These are phyloP conservation scores for Kazachstania kunashirensis DNA, from an alignment of 805 yeast genomes.

Conservation along the genomic window DNA sequence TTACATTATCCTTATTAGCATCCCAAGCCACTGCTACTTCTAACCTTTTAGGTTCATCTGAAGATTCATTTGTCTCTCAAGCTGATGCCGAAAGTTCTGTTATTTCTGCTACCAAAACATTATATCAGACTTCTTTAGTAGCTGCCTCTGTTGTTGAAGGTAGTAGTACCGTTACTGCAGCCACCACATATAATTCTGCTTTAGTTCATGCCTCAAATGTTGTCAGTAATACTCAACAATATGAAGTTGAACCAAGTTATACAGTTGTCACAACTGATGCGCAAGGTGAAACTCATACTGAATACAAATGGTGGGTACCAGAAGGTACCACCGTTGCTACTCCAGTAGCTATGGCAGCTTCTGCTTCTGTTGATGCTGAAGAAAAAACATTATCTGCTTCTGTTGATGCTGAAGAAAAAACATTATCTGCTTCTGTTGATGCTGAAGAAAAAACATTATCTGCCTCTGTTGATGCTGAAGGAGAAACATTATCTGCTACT, in stretches of 20 bases:
- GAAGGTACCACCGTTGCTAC: neutral
- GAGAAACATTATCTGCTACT: neutral
- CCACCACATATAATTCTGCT: neutral
- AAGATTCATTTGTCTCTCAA: neutral
- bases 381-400: neutral
- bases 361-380: neutral
- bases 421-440: neutral
- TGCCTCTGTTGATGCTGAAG: neutral
- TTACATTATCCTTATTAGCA: neutral
- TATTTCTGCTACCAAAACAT: neutral
- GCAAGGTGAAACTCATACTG: constrained; percentile 12
- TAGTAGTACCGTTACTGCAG: constrained; percentile 2
- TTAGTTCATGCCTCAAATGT: constrained; percentile 3
- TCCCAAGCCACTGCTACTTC: neutral
- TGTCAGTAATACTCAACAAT: constrained; percentile 3
- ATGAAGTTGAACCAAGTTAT: constrained; percentile 10
- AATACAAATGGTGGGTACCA: constrained; percentile 15
- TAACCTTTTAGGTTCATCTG: neutral
- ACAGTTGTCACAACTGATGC: constrained; percentile 15
- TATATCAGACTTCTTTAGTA: neutral
- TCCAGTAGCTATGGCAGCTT: neutral
- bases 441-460: neutral
- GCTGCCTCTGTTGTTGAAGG: neutral
- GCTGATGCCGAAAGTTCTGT: neutral
- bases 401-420: neutral